Evolutionary conservation across 2,329 filamentous ascomycete species (phyloP).

Genomic region (Aspergillus texensis): DNA sequence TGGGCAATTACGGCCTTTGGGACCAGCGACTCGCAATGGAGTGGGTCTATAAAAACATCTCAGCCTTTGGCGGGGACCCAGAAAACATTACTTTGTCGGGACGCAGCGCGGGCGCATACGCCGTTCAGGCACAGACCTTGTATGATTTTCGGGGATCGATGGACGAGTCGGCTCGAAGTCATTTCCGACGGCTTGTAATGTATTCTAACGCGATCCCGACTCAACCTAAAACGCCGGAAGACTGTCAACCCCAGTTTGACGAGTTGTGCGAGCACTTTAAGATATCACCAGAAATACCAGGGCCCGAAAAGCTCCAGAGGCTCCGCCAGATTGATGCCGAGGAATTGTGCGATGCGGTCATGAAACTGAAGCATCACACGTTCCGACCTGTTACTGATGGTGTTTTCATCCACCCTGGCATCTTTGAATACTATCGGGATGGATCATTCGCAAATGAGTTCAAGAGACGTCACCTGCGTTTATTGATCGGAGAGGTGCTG

Average conservation of each 20-base stretch:
- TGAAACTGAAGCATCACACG: constrained; percentile 48
- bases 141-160: constrained; percentile 39
- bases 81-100: constrained; percentile 50
- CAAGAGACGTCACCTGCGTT: constrained; percentile 33
- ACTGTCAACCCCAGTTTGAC: constrained; percentile 47
- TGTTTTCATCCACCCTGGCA: constrained; percentile 42
- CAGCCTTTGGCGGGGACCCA: constrained; percentile 49
- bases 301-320: constrained; percentile 33
- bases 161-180: constrained; percentile 31
- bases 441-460: constrained; percentile 44
- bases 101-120: constrained; percentile 50
- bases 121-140: constrained; percentile 36
- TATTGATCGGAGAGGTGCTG: constrained; percentile 49
- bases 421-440: constrained; percentile 43
- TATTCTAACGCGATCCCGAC: constrained; percentile 51
- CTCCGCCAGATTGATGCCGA: constrained; percentile 36
- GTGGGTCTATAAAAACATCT: constrained; percentile 55
- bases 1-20: constrained; percentile 48
- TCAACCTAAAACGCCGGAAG: constrained; percentile 44
- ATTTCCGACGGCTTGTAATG: constrained; percentile 45
- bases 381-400: constrained; percentile 51
- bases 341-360: constrained; percentile 39
- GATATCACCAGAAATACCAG: constrained; percentile 25
- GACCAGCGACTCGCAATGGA: constrained; percentile 55
- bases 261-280: constrained; percentile 44